phyloP scores from a whole-genome alignment of 2,329 filamentous ascomycete genomes.

The Beauveria scarabaeidicola region DNA sequence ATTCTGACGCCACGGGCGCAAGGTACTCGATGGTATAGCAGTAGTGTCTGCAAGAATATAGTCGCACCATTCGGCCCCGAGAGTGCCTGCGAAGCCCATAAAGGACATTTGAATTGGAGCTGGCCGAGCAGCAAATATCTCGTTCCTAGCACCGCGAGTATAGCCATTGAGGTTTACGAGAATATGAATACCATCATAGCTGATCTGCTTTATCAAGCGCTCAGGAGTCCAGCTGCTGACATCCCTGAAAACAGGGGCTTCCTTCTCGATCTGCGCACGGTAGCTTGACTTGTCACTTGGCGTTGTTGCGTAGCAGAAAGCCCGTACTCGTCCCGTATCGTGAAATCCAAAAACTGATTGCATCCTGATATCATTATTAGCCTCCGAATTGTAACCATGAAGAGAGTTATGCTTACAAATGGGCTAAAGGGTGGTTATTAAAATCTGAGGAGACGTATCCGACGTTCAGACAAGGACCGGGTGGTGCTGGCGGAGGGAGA shows the following conservation, averaged over 20 bases:
- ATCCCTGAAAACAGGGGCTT: slow-evolving; percentile 86
- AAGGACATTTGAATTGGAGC: slow-evolving; percentile 99
- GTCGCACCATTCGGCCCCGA: slow-evolving; percentile 97
- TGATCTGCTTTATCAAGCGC: slow-evolving; percentile 75
- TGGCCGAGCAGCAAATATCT: slow-evolving; percentile 90
- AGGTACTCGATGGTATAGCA: slow-evolving; percentile 72
- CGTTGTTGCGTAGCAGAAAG: slow-evolving; percentile 94
- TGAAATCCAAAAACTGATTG: slow-evolving; percentile 97
- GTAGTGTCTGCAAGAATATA: slow-evolving; percentile 88
- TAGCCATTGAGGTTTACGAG: slow-evolving; percentile 98
- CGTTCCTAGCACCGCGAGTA: slow-evolving; percentile 90
- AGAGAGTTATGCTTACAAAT: slow-evolving; percentile 48
- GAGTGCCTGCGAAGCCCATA: slow-evolving; percentile 95
- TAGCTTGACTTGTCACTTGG: slow-evolving; percentile 82
- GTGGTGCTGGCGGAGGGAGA: slow-evolving; percentile 77
- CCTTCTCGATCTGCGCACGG: slow-evolving; percentile 83
- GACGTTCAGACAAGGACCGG: slow-evolving; percentile 74
- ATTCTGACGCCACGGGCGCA: slow-evolving; percentile 72
- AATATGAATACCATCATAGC: slow-evolving; percentile 83
- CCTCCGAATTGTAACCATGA: not conserved
- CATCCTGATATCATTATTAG: slow-evolving; percentile 49
- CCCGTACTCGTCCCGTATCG: slow-evolving; percentile 61
- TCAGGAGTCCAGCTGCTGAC: slow-evolving; percentile 82
- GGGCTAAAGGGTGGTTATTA: slow-evolving; percentile 94
- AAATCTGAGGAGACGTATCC: slow-evolving; percentile 98